These are phyloP conservation scores for Stentor roeselii DNA, from an alignment of 73 alveolate species.

Conservation along the genomic window DNA sequence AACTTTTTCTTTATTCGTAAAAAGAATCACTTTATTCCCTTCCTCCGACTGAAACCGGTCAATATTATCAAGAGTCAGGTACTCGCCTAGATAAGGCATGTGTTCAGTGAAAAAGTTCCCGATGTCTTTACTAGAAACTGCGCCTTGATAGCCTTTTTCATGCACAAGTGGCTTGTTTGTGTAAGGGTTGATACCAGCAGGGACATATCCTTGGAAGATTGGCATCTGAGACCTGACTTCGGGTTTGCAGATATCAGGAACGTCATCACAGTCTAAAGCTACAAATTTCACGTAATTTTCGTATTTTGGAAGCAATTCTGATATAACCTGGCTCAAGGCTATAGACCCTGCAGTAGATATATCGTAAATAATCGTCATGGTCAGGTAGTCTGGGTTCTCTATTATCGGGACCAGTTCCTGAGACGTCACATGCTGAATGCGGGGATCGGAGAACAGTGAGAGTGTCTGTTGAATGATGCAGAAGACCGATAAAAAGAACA, in stretches of 20 bases:
- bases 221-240: background rate
- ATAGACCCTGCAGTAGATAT: background rate
- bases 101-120: background rate
- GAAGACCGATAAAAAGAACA: background rate
- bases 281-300: background rate
- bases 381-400: conserved; percentile 14
- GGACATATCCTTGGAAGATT: conserved; percentile 13
- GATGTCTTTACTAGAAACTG: conserved; percentile 5
- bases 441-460: background rate
- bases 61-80: background rate
- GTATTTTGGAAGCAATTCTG: background rate
- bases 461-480: background rate
- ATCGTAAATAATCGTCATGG: background rate
- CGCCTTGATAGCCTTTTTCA: background rate
- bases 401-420: background rate
- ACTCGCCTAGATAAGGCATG: conserved; percentile 16
- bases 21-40: background rate
- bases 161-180: conserved; percentile 12
- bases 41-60: background rate
- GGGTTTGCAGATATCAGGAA: background rate
- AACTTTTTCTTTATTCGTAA: conserved; percentile 23
- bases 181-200: conserved; percentile 15
- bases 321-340: background rate
- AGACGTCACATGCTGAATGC: background rate
- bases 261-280: background rate